A percentile compares a stretch with the other conserved stretches of the same genome.
Evolutionary conservation across 768 basidiomycete genomes (phyloP).

Genomic region (Melanogaster broomeanus): DNA sequence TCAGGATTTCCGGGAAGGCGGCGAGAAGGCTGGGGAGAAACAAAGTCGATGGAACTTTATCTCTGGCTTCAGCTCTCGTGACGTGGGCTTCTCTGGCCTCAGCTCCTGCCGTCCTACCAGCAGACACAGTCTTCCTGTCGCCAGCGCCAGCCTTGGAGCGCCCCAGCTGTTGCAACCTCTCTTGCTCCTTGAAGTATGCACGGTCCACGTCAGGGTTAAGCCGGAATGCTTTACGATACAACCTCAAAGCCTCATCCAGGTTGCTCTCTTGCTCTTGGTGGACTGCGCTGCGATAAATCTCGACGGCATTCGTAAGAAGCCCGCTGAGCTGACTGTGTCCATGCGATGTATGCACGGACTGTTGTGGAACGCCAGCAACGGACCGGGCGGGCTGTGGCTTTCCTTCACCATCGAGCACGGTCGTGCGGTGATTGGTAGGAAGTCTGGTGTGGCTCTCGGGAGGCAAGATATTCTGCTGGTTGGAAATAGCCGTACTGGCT

Average conservation of each 20-base stretch:
- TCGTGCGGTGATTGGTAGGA: not conserved
- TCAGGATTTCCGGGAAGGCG: slow-evolving; percentile 47
- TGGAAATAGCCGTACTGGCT: not conserved
- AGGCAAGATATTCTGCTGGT: slow-evolving; percentile 1
- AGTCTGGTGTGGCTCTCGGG: slow-evolving; percentile 9
- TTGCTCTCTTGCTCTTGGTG: slow-evolving; percentile 72
- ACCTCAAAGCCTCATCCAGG: slow-evolving; percentile 69
- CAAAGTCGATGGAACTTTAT: slow-evolving; percentile 29
- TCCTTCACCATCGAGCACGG: slow-evolving; percentile 4
- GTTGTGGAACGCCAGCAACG: slow-evolving; percentile 14
- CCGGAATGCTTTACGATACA: slow-evolving; percentile 83
- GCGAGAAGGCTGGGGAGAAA: slow-evolving; percentile 50
- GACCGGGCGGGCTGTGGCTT: slow-evolving; percentile 9
- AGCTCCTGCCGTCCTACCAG: slow-evolving; percentile 62
- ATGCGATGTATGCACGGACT: slow-evolving; percentile 21
- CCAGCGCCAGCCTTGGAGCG: slow-evolving; percentile 39
- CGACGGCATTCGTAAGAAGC: slow-evolving; percentile 51
- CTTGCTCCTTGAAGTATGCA: slow-evolving; percentile 63
- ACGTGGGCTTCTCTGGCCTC: slow-evolving; percentile 71
- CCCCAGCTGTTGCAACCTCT: slow-evolving; percentile 17
- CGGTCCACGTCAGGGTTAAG: slow-evolving; percentile 76
- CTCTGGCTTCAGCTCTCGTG: slow-evolving; percentile 51
- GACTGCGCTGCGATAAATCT: slow-evolving; percentile 69
- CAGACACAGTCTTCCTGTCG: slow-evolving; percentile 76
- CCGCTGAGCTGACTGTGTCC: slow-evolving; percentile 35